Evolutionary conservation across 257 asterid genomes (phyloP).

Genomic region (Solanum virginianum): DNA sequence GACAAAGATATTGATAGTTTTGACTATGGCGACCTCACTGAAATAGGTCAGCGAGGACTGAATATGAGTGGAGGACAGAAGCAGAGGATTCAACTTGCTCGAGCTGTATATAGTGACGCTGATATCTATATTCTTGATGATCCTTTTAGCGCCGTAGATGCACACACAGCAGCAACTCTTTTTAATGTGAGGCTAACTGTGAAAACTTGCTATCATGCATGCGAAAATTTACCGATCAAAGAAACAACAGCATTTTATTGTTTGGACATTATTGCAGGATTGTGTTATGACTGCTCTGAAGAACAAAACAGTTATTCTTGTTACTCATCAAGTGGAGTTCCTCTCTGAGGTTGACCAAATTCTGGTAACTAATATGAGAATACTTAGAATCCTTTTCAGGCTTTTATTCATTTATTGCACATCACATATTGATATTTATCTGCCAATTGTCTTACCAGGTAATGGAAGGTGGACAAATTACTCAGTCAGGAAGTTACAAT

Average conservation of each 20-base stretch:
- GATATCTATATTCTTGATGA: conserved; percentile 73
- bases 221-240: background rate
- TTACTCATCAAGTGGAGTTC: conserved; percentile 82
- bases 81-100: conserved; percentile 78
- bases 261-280: conserved; percentile 28
- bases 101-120: conserved; percentile 64
- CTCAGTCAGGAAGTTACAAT: conserved; percentile 49
- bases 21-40: conserved; percentile 64
- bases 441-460: conserved; percentile 26
- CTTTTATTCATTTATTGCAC: background rate
- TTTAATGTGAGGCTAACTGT: conserved; percentile 37
- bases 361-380: conserved; percentile 31
- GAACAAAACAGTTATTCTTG: conserved; percentile 61
- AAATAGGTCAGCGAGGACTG: conserved; percentile 77
- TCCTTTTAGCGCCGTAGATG: conserved; percentile 90
- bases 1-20: conserved; percentile 64
- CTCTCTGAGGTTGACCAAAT: conserved; percentile 45
- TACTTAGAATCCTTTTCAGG: background rate
- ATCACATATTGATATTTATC: background rate
- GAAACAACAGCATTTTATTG: background rate
- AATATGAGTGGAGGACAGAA: conserved; percentile 88
- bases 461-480: conserved; percentile 39
- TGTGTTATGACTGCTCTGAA: conserved; percentile 59
- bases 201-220: background rate
- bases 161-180: conserved; percentile 65